A percentile compares a stretch with the other conserved stretches of the same genome.
Conservation (phyloP, 208 protist species). For the Trypanosoma congolense region DNA sequence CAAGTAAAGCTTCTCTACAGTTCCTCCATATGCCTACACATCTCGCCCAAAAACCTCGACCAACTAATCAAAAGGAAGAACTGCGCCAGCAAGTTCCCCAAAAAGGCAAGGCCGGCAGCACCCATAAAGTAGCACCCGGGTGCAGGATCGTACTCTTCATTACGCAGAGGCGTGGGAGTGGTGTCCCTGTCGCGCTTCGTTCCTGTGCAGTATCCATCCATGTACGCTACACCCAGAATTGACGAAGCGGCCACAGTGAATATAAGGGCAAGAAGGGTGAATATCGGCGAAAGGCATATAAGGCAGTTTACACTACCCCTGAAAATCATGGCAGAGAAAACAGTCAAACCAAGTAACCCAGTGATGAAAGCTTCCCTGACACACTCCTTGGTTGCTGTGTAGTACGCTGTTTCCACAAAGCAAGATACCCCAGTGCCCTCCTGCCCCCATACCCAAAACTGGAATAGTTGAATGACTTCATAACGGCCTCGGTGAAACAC, state of each 20-base stretch:
- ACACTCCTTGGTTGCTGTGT: not conserved
- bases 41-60: not conserved
- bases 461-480: not conserved
- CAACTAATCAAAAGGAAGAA: not conserved
- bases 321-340: not conserved
- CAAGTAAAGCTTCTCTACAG: slow-evolving; percentile 1
- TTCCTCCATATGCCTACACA: not conserved
- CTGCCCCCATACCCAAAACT: not conserved
- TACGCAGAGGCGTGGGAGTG: too few relatives aligned
- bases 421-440: not conserved
- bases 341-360: not conserved
- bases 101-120: not conserved
- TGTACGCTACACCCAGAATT: not conserved
- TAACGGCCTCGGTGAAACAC: not conserved
- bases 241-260: not conserved
- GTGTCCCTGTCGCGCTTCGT: too few relatives aligned
- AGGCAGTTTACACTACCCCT: not conserved
- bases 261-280: not conserved
- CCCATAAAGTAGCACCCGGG: not conserved
- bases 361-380: not conserved
- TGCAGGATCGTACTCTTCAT: too few relatives aligned
- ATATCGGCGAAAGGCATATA: not conserved
- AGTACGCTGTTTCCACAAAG: not conserved
- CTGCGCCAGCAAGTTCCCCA: not conserved
- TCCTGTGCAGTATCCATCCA: not conserved